Evolutionary conservation across 2,329 filamentous ascomycete species (phyloP).

Genomic region (Talaromyces sp.): DNA sequence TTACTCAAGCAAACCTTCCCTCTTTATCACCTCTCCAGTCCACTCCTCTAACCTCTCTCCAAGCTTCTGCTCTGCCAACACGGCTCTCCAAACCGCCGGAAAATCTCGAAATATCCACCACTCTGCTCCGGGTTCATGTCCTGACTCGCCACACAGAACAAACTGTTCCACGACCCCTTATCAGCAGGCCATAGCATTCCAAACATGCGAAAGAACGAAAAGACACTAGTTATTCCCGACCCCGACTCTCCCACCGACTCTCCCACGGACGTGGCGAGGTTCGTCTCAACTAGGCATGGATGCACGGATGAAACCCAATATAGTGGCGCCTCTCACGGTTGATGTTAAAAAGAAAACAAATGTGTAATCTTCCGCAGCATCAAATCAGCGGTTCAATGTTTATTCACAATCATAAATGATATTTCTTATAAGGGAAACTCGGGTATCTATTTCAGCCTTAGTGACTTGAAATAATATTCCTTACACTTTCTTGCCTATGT

Average conservation of each 20-base stretch:
- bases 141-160: constrained; percentile 32
- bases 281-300: constrained; percentile 35
- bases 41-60: constrained; percentile 30
- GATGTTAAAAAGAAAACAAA: background rate
- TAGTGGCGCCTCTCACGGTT: background rate
- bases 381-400: no score
- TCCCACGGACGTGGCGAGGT: constrained; percentile 15
- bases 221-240: background rate
- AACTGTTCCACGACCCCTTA: constrained; percentile 30
- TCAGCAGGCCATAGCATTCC: constrained; percentile 24
- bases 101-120: constrained; percentile 27
- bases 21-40: constrained; percentile 25
- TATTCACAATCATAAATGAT: no score
- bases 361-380: background rate
- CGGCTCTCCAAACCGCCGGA: constrained; percentile 22
- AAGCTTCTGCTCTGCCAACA: constrained; percentile 29
- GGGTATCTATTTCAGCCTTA: no score
- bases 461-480: background rate
- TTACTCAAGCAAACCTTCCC: background rate
- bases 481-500: background rate
- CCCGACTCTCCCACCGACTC: constrained; percentile 12
- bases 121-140: constrained; percentile 35
- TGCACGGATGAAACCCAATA: constrained; percentile 32
- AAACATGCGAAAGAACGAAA: background rate
- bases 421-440: no score